Evolutionary conservation across 352 stramenopile species (phyloP).

Genomic region (Pythium phragmitis): DNA sequence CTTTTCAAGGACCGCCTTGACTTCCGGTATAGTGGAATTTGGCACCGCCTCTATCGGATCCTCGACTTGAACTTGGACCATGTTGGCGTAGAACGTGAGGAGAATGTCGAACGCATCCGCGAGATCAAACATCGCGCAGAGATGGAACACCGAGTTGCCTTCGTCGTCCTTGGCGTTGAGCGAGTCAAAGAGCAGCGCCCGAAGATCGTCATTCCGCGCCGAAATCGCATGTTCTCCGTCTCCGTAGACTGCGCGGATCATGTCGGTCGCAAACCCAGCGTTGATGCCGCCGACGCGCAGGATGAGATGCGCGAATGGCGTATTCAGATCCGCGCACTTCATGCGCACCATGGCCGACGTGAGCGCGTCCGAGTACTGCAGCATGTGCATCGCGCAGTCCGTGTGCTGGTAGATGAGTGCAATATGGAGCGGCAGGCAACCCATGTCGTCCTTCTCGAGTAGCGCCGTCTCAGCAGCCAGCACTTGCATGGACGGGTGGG

Average conservation of each 20-base stretch:
- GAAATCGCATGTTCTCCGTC: neutral
- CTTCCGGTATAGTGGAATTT: constrained; percentile 13
- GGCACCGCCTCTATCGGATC: constrained; percentile 4
- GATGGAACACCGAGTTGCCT: constrained; percentile 76
- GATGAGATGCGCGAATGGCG: constrained; percentile 66
- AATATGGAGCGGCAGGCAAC: constrained; percentile 78
- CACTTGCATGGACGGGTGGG: constrained; percentile 33
- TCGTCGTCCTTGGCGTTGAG: constrained; percentile 62
- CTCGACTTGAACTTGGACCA: constrained; percentile 19
- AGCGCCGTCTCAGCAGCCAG: constrained; percentile 54
- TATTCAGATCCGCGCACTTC: constrained; percentile 62
- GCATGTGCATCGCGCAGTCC: constrained; percentile 43
- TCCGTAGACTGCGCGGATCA: constrained; percentile 43
- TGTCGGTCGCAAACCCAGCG: constrained; percentile 36
- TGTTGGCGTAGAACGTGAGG: constrained; percentile 42
- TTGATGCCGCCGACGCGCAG: constrained; percentile 68
- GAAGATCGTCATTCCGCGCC: constrained; percentile 34
- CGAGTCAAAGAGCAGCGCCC: constrained; percentile 49
- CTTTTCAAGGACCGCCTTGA: constrained; percentile 49
- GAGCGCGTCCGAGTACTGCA: constrained; percentile 66
- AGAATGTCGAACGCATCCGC: constrained; percentile 42
- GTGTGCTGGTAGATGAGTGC: constrained; percentile 58
- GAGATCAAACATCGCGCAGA: constrained; percentile 73
- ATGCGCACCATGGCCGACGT: constrained; percentile 63
- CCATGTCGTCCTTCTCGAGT: constrained; percentile 83